phyloP scores from a whole-genome alignment of 768 basidiomycete genomes.

The Arthromyces matolae region DNA sequence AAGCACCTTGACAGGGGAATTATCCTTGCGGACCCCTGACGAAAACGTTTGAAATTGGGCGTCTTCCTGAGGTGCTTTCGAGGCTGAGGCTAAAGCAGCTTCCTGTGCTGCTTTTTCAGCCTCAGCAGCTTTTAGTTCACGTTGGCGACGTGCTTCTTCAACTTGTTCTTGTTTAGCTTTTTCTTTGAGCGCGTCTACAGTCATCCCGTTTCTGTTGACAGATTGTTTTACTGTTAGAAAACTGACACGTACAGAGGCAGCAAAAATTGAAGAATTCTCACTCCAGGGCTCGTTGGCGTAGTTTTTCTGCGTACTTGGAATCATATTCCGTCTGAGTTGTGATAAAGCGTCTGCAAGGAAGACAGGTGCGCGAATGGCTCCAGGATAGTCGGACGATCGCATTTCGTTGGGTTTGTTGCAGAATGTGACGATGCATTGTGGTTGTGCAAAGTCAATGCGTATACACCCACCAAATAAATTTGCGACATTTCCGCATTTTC shows the following conservation, averaged over 20 bases:
- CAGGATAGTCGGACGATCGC: conserved; percentile 1
- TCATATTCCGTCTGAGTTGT: conserved; percentile 24
- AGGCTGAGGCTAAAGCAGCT: conserved; percentile 7
- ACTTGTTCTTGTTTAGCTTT: conserved; percentile 31
- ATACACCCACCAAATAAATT: background rate
- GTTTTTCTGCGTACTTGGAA: conserved; percentile 65
- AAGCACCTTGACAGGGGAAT: conserved; percentile 63
- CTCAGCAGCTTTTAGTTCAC: conserved; percentile 14
- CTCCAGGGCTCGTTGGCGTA: conserved; percentile 54
- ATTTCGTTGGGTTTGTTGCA: conserved; percentile 7
- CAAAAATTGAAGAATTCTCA: conserved; percentile 20
- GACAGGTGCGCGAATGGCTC: background rate
- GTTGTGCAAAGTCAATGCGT: background rate
- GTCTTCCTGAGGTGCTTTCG: conserved; percentile 10
- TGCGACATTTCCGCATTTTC: background rate
- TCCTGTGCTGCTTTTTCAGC: conserved; percentile 5
- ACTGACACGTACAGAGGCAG: conserved; percentile 20
- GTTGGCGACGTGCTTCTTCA: conserved; percentile 20
- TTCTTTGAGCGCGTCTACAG: conserved; percentile 33
- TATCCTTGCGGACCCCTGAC: conserved; percentile 69
- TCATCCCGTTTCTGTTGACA: conserved; percentile 40
- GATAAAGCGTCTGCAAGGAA: conserved; percentile 1
- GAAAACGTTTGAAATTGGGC: conserved; percentile 7
- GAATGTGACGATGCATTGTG: conserved; percentile 8
- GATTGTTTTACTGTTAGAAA: conserved; percentile 10